Conservation (phyloP, 208 protist genomes). For the Trypanosoma brucei region DNA sequence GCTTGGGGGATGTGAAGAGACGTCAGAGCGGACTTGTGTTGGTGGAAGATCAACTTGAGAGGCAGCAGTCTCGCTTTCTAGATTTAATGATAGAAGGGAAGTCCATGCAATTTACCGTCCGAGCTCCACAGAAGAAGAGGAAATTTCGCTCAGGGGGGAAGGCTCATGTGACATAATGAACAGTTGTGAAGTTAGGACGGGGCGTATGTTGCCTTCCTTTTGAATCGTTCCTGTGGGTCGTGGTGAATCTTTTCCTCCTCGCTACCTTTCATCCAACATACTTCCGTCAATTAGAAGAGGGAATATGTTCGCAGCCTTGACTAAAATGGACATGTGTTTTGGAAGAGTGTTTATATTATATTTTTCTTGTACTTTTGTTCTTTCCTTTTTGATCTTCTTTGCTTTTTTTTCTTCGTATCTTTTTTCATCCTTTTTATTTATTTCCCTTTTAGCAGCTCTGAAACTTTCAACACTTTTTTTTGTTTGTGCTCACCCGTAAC, state of each 20-base stretch:
- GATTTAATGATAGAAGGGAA: neutral
- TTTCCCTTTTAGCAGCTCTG: neutral
- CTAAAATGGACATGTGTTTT: too few relatives aligned
- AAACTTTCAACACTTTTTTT: too few relatives aligned
- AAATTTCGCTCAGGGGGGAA: neutral
- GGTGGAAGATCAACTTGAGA: neutral
- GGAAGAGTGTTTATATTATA: too few relatives aligned
- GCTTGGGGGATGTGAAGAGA: neutral
- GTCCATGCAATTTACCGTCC: neutral
- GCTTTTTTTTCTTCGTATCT: neutral
- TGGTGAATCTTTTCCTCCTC: too few relatives aligned
- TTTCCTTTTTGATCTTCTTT: slow-evolving; percentile 12
- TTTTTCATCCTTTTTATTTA: slow-evolving; percentile 15
- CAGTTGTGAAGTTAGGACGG: too few relatives aligned
- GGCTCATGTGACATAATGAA: neutral
- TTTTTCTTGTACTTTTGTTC: too few relatives aligned
- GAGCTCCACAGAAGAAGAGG: neutral
- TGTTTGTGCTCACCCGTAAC: too few relatives aligned
- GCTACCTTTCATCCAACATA: too few relatives aligned
- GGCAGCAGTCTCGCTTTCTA: neutral
- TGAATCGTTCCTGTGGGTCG: too few relatives aligned
- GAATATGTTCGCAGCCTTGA: too few relatives aligned
- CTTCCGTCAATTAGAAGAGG: too few relatives aligned
- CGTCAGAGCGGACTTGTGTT: neutral
- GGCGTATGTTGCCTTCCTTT: too few relatives aligned